Percentiles rank a stretch among this genome's conserved stretches.
These are phyloP conservation scores for Aciculoconidium aculeatum DNA, from an alignment of 805 yeast genomes.

Conservation along the genomic window DNA sequence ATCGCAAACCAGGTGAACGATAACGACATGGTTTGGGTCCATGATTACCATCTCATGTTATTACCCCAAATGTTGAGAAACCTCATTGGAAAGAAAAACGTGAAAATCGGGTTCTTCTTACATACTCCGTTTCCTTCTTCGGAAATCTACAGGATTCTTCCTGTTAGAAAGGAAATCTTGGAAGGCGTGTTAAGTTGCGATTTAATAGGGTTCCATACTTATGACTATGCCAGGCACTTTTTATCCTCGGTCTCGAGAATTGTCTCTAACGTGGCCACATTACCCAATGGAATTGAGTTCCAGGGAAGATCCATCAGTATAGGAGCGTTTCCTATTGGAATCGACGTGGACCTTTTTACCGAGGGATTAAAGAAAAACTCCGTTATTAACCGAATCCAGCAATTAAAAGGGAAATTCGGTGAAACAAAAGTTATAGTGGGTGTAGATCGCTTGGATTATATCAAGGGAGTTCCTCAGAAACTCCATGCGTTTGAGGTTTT, in stretches of 20 bases:
- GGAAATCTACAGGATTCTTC: constrained; percentile 91
- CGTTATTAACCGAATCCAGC: constrained; percentile 62
- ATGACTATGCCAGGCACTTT: constrained; percentile 96
- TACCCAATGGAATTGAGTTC: constrained; percentile 86
- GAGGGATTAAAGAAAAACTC: constrained; percentile 62
- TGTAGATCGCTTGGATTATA: constrained; percentile 92
- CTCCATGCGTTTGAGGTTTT: constrained; percentile 94
- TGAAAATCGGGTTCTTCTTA: constrained; percentile 85
- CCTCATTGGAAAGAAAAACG: constrained; percentile 49
- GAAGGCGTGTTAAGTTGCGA: constrained; percentile 92
- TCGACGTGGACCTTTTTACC: constrained; percentile 86
- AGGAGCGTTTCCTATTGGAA: constrained; percentile 99
- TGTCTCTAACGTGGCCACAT: constrained; percentile 63
- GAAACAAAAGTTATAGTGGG: constrained; percentile 89
- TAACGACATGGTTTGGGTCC: constrained; percentile 93
- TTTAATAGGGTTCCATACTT: constrained; percentile 96
- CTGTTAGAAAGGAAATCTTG: constrained; percentile 89
- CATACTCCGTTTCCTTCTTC: constrained; percentile 98
- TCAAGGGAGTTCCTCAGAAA: constrained; percentile 97
- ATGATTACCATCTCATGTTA: constrained; percentile 95
- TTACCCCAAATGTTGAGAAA: constrained; percentile 82
- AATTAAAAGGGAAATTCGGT: constrained; percentile 57
- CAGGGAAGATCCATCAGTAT: constrained; percentile 72
- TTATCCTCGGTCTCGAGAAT: constrained; percentile 83
- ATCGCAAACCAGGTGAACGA: constrained; percentile 67